Conservation (phyloP, 1,284 basidiomycete species). For the Exobasidium rhododendri region DNA sequence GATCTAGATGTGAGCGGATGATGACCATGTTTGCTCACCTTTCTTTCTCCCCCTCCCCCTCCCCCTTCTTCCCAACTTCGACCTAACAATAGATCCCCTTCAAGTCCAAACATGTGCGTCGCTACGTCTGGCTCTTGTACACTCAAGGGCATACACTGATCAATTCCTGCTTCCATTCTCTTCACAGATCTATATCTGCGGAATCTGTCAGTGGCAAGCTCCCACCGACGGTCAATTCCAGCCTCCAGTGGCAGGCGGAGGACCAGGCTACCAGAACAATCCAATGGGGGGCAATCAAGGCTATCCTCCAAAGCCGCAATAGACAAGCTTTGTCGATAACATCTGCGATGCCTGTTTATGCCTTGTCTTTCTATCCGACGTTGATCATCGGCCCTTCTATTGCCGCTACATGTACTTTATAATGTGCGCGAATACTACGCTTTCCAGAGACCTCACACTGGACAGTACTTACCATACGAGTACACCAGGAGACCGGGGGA, state of each 20-base stretch:
- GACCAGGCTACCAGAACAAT: constrained; percentile 20
- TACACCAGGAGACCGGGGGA: no score
- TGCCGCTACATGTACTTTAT: no score
- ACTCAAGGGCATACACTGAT: background rate
- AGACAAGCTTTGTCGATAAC: no score
- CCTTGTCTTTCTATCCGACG: no score
- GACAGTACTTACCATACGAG: no score
- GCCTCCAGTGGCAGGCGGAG: constrained; percentile 34
- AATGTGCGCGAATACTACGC: no score
- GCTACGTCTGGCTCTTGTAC: constrained; percentile 16
- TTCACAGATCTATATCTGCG: constrained; percentile 42
- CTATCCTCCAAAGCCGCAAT: constrained; percentile 26
- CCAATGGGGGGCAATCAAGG: constrained; percentile 27
- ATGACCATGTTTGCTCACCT: no score
- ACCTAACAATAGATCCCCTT: constrained; percentile 14
- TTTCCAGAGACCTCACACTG: no score
- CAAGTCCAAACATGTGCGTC: constrained; percentile 4
- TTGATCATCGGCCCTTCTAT: no score
- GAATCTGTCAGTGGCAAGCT: constrained; percentile 51
- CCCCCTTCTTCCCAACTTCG: background rate
- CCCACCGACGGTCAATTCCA: constrained; percentile 40
- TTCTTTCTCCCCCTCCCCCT: background rate
- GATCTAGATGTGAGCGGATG: no score
- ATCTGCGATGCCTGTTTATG: no score
- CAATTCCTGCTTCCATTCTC: background rate